A percentile compares a stretch with the other conserved stretches of the same genome.
phyloP scores from a whole-genome alignment of 2,329 filamentous ascomycete species.

The Apiospora kogelbergensis region DNA sequence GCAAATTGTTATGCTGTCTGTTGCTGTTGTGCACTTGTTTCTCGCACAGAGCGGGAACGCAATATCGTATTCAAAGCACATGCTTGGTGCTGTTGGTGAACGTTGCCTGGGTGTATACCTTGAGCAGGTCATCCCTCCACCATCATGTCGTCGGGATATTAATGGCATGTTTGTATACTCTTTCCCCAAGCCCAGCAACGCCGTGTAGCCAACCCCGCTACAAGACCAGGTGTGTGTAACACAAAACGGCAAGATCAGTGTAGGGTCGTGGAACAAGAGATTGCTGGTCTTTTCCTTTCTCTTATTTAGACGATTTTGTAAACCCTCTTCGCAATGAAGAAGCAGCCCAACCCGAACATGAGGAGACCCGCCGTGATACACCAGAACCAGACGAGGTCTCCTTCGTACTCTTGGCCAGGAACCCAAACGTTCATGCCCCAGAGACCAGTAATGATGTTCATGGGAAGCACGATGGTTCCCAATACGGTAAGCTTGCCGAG shows the following conservation, averaged over 20 bases:
- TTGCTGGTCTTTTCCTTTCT: neutral
- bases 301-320: slow-evolving; percentile 1
- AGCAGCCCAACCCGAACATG: slow-evolving; percentile 78
- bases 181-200: neutral
- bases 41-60: neutral
- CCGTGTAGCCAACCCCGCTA: too few relatives aligned
- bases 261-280: neutral
- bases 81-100: neutral
- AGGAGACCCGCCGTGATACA: slow-evolving; percentile 73
- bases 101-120: neutral
- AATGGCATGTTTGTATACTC: neutral
- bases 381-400: slow-evolving; percentile 73
- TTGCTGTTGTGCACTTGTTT: too few relatives aligned
- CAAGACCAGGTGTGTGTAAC: too few relatives aligned
- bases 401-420: slow-evolving; percentile 82
- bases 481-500: slow-evolving; percentile 93
- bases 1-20: too few relatives aligned
- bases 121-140: neutral
- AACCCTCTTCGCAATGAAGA: slow-evolving; percentile 29
- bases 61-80: neutral
- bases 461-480: slow-evolving; percentile 93
- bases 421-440: slow-evolving; percentile 99
- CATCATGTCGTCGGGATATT: neutral
- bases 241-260: neutral
- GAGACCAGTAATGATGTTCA: slow-evolving; percentile 98